Conservation (phyloP, 768 basidiomycete species). For the Termitomyces heimii region DNA sequence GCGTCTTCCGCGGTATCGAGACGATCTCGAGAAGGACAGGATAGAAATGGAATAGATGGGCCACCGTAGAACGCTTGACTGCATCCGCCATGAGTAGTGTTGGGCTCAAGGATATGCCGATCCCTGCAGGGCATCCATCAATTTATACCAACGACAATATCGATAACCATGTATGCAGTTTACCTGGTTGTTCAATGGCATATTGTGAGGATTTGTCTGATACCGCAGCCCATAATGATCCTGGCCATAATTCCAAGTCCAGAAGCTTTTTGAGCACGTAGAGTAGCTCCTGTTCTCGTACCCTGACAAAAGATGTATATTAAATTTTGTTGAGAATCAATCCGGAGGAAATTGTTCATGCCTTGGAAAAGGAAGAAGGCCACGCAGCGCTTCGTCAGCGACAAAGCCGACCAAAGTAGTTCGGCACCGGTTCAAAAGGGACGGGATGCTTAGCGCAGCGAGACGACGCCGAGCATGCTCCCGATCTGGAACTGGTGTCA, state of each 20-base stretch:
- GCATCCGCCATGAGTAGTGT: constrained; percentile 61
- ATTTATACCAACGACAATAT: neutral
- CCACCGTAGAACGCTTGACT: constrained; percentile 67
- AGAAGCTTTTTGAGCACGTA: constrained; percentile 80
- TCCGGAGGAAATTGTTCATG: constrained; percentile 16
- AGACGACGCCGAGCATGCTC: constrained; percentile 57
- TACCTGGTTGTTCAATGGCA: constrained; percentile 54
- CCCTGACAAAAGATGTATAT: constrained; percentile 32
- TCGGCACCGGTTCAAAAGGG: constrained; percentile 73
- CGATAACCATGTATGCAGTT: constrained; percentile 11
- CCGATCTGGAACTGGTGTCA: constrained; percentile 37
- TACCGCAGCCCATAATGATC: constrained; percentile 70
- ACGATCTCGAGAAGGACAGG: constrained; percentile 72
- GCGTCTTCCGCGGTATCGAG: constrained; percentile 61
- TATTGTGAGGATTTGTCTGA: constrained; percentile 59
- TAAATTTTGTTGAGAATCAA: neutral
- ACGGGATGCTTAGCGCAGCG: constrained; percentile 66
- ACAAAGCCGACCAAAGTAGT: constrained; percentile 65
- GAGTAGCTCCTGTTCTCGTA: constrained; percentile 83
- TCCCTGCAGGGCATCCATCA: constrained; percentile 20
- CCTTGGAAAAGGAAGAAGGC: constrained; percentile 86
- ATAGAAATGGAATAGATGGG: constrained; percentile 89
- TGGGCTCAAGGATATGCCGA: constrained; percentile 40
- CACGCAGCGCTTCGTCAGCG: constrained; percentile 82
- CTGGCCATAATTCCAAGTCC: constrained; percentile 65